Conservation (phyloP, 2,329 filamentous ascomycete genomes). For the Zasmidium cellare region DNA sequence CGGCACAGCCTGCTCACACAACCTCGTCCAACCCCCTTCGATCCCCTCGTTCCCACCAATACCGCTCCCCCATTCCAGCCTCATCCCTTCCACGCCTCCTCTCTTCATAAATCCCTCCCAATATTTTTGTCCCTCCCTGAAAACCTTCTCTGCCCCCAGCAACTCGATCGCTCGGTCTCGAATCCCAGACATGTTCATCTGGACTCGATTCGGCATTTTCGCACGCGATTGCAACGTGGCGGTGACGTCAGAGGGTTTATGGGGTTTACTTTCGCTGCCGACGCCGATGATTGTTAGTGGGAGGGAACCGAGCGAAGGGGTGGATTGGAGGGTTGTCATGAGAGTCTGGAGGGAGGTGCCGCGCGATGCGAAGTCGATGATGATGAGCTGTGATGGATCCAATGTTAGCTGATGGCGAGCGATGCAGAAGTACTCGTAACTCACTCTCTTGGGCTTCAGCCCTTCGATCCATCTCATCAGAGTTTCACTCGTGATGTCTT, state of each 20-base stretch:
- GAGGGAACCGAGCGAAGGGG: neutral
- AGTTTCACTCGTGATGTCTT: neutral
- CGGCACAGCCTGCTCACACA: conserved; percentile 7
- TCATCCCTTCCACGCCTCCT: conserved; percentile 3
- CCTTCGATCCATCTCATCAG: conserved; percentile 3
- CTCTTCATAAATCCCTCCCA: conserved; percentile 15
- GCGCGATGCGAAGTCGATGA: conserved; percentile 21
- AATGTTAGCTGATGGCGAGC: too few species aligned
- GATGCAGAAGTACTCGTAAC: too few species aligned
- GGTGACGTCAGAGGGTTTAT: conserved; percentile 2
- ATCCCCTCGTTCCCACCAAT: conserved; percentile 9
- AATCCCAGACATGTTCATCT: conserved; percentile 22
- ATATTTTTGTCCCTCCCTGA: conserved; percentile 1
- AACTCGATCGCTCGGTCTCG: conserved; percentile 9
- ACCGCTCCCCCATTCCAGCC: conserved; percentile 10
- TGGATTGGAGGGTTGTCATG: neutral
- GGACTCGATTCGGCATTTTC: conserved; percentile 10
- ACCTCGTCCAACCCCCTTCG: conserved; percentile 14
- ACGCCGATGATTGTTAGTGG: conserved; percentile 13
- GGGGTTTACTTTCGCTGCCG: conserved; percentile 11
- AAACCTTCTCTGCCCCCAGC: conserved; percentile 14
- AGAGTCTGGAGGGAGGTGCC: conserved; percentile 8
- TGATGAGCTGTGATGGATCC: conserved; percentile 11
- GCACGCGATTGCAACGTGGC: neutral
- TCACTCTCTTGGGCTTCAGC: neutral